Evolutionary conservation across 306 rosid species (phyloP), one percentile per base, ranked within the genome.

Genomic region (Trichosanthes truncata): DNA sequence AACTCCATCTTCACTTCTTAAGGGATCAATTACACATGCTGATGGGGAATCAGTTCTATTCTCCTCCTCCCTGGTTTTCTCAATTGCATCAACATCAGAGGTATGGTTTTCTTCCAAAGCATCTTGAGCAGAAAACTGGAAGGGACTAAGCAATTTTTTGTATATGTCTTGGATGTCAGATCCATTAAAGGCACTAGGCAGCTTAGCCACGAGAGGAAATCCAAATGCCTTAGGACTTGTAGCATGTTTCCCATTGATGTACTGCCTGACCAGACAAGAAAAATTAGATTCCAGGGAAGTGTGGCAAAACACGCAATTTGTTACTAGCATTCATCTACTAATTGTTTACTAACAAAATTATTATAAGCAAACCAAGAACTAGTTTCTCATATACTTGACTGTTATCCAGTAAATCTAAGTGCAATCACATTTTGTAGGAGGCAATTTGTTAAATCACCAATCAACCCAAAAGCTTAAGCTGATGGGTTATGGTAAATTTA

Each of bases 141-240:
- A 87, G 79, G 97, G 91, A 86, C 74, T 72, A 71, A 95, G 86
- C 87, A 88, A 85, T 66, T 86, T 91, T 18, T 87, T 78, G 88
- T 93, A 93, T 78, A 90, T 74, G 84, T 83, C 82, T 45, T 79
- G 81, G 49, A 95, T 87, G 90, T 93, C 96, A 79, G 93, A 93
- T 82, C 94, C 96, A 65, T 31, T 71, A 7, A 49, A 79, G 25
- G 66, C 40, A 67, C 25, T 33, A 49, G 77, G 82, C 43, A 79
- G 77, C 45, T 26, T 67, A 35, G 77, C 49, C 62, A 79, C 67
- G 76, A 91, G 87, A 76, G 99, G 99, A 89, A 95, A 87, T 80
- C 99, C 99, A 90, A 93, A 93, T 43, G 93, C 84, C 90, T 89
- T 93, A 89, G 91, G 90, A 78, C 84, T 90, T 60, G 91, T 81